Percentiles rank a stretch among this genome's conserved stretches.
Evolutionary conservation across 2,329 filamentous ascomycete genomes (phyloP).

Genomic region (Arthrobotrys pseudoclavata): DNA sequence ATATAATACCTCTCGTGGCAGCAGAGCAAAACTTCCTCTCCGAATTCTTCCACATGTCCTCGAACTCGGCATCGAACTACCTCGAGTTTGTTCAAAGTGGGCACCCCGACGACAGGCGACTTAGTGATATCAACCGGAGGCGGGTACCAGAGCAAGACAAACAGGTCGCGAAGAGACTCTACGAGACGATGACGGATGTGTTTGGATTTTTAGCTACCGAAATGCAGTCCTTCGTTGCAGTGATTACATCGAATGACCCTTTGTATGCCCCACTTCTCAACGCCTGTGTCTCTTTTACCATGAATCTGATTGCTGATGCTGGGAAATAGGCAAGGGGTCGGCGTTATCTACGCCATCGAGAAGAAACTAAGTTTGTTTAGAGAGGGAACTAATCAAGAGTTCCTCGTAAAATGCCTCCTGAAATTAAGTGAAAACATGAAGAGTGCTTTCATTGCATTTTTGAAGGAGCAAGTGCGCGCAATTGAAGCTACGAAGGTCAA

Average conservation of each 20-base stretch:
- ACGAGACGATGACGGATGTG: conserved; percentile 88
- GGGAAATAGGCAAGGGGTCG: conserved; percentile 82
- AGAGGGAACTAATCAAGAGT: conserved; percentile 89
- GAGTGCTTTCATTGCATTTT: conserved; percentile 84
- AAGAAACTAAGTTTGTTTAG: conserved; percentile 82
- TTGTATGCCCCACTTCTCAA: conserved; percentile 75
- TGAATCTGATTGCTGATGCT: conserved; percentile 23
- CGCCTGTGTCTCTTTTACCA: neutral
- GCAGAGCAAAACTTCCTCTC: conserved; percentile 97
- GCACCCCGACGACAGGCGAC: conserved; percentile 76
- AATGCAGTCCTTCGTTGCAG: conserved; percentile 83
- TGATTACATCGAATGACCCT: conserved; percentile 83
- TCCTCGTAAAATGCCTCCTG: conserved; percentile 82
- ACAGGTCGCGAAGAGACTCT: conserved; percentile 83
- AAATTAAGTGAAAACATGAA: conserved; percentile 82
- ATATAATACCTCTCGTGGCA: conserved; percentile 84
- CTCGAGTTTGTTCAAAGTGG: conserved; percentile 79
- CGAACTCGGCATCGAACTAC: conserved; percentile 77
- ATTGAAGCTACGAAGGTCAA: conserved; percentile 99
- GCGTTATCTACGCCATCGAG: conserved; percentile 84
- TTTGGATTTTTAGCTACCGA: conserved; percentile 86
- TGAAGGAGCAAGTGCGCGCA: conserved; percentile 93
- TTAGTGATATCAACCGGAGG: conserved; percentile 79
- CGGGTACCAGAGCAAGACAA: conserved; percentile 90
- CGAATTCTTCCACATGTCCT: conserved; percentile 97